Evolutionary conservation across 345 rosid genomes (phyloP).

Genomic region (Iberis pinnata): DNA sequence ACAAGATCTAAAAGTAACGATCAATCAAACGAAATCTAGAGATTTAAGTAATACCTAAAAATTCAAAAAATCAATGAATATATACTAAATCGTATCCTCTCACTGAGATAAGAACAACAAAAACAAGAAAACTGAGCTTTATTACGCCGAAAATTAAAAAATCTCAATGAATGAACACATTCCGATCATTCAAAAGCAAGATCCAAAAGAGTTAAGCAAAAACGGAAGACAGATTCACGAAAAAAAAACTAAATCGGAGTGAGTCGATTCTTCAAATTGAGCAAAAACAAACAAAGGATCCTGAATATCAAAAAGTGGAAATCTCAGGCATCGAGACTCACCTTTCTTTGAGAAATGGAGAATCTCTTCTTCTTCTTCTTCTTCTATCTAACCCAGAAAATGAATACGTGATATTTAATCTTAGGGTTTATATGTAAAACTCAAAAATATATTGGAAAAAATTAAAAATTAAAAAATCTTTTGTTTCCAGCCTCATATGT

Average conservation of each 20-base stretch:
- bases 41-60: conserved; percentile 4
- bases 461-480: neutral
- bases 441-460: neutral
- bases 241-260: conserved; percentile 15
- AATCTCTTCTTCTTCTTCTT: conserved; percentile 18
- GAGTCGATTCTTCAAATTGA: conserved; percentile 26
- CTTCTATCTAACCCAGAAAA: conserved; percentile 25
- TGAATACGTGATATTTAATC: conserved; percentile 30
- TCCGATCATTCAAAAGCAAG: conserved; percentile 15
- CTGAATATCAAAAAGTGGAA: neutral
- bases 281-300: conserved; percentile 6
- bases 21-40: conserved; percentile 16
- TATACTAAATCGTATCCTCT: neutral
- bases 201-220: conserved; percentile 8
- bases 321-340: conserved; percentile 21
- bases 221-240: neutral
- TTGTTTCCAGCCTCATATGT: conserved; percentile 32
- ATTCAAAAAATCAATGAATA: no score
- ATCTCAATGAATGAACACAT: conserved; percentile 15
- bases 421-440: conserved; percentile 32
- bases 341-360: conserved; percentile 25
- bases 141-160: neutral
- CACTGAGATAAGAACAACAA: conserved; percentile 1
- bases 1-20: conserved; percentile 23
- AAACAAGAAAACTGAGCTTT: conserved; percentile 20